Base-by-base conservation (phyloP, 768 basidiomycete species). In the Amanita muscaria region DNA sequence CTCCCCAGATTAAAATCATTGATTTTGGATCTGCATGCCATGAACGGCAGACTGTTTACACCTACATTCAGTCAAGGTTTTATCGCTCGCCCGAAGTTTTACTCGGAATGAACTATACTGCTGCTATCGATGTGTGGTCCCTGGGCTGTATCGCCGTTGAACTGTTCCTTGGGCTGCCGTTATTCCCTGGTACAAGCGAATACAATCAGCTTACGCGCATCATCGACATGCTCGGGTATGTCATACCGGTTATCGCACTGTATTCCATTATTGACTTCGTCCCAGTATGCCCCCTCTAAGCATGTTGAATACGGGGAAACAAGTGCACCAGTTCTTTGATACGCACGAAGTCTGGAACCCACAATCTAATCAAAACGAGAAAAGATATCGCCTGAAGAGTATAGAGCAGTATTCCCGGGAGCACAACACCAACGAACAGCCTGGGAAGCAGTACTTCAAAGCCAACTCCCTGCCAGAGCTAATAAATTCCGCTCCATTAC, bases 1-100 rank as follows among this genome's bases (percentile, higher is more conserved):
- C 93, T 8, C 94, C 94, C 2, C 85, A 91, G 64, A 97, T 98
- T 70, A 98, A 98, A 66, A 88, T 99, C 42, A 98, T 99, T 59
- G 94, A 98, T 68, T 98, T 98, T 66, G 96, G 96, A 32, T 97
- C 93, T 4, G 92, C 96, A 14, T 99, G 96, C 60, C 93, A 97
- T 60, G 96, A 98, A 66, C 83, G 89, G 55, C 93, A 97, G 64
- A 99, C 94, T n/a, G 92, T 98, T 33, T 99, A 99, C 63, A 99
- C 96, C 3, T 99, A 99, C 66, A 98, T 99, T 60, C 96, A 99
- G 59, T 97, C 93, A 7, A 78, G 96, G 40, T 99, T 99, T 69
- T 99, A 99, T 62, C 87, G 96, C 34, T 94, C 90, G 2, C 96
- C 96, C 10, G 96, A 99, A 66, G 96, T 99, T 14, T 73, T 99